Percentiles rank a stretch among this genome's conserved stretches.
phyloP scores from a whole-genome alignment of 2,329 filamentous ascomycete species.

The Rhytidhysteron rufulum region DNA sequence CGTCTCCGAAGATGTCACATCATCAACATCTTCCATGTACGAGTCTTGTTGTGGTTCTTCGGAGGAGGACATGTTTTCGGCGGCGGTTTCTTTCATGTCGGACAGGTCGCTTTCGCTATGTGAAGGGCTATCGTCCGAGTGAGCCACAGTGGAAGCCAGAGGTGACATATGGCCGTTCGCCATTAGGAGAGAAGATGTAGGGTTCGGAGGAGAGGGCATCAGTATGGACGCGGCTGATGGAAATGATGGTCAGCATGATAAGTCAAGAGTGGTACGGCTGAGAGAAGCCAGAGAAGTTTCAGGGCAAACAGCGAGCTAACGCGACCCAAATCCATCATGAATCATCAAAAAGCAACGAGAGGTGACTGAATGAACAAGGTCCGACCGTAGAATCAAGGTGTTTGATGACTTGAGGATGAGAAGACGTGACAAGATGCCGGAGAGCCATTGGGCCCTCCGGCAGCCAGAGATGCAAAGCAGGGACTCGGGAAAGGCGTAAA shows the following conservation, averaged over 20 bases:
- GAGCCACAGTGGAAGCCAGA: slow-evolving; percentile 45
- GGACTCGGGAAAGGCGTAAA: slow-evolving; percentile 11
- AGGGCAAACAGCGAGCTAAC: slow-evolving; percentile 33
- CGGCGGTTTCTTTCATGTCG: slow-evolving; percentile 60
- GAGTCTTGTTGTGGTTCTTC: slow-evolving; percentile 39
- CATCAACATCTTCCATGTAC: slow-evolving; percentile 42
- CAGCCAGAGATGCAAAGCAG: slow-evolving; percentile 10
- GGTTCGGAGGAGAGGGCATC: slow-evolving; percentile 59
- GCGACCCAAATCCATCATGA: slow-evolving; percentile 42
- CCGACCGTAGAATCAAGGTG: slow-evolving; percentile 36
- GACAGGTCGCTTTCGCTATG: slow-evolving; percentile 74
- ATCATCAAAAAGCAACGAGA: slow-evolving; percentile 22
- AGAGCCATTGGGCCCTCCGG: slow-evolving; percentile 18
- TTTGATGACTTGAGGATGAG: slow-evolving; percentile 25
- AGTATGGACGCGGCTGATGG: slow-evolving; percentile 57
- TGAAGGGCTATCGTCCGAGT: slow-evolving; percentile 45
- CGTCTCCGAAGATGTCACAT: slow-evolving; percentile 44
- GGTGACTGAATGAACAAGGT: slow-evolving; percentile 29
- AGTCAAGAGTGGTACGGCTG: slow-evolving; percentile 27
- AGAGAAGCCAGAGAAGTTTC: slow-evolving; percentile 29
- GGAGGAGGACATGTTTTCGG: slow-evolving; percentile 33
- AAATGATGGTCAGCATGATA: slow-evolving; percentile 41
- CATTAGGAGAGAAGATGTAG: slow-evolving; percentile 60
- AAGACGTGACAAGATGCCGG: slow-evolving; percentile 23
- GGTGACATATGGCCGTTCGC: slow-evolving; percentile 65